Evolutionary conservation across 1,139 yeast genomes (phyloP), one percentile per base, ranked within the genome.

Genomic region (Kodamaea suecica): DNA sequence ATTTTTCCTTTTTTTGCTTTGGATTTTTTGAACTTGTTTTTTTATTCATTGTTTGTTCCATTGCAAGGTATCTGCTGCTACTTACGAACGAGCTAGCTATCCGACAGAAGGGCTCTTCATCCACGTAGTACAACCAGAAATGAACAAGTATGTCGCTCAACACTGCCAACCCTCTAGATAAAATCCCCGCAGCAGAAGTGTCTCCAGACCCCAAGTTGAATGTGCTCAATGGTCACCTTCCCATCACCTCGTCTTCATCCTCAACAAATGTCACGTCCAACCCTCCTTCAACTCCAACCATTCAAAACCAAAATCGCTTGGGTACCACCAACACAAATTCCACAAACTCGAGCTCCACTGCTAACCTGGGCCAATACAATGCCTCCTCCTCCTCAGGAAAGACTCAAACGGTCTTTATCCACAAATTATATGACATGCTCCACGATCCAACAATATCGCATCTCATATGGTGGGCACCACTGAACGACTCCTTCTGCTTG

Each of bases 351-450:
- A 23, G 5, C 5, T 6, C 11, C 26, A 10, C 26, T n/a, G 11
- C 11, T 6, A n/a, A n/a, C n/a, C n/a, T n/a, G n/a, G n/a, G n/a
- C n/a, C n/a, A n/a, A n/a, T n/a, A n/a, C n/a, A n/a, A n/a, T n/a
- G n/a, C n/a, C n/a, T n/a, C n/a, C n/a, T n/a, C n/a, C 7, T 50
- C 50, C 24, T 31, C 49, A 10, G 55, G 61, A 34, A 66, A 66
- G 41, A 63, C 70, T 44, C 78, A 77, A 47, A 75, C 80, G 4
- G 79, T 78, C 15, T 79, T 79, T 53, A 77, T 78, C 38, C 83
- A 78, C 52, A 79, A 78, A 51, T 61, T 79, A 27, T 79, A 78
- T 59, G 78, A 73, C 41, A 78, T 79, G 80, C 62, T 79, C 35
- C 79, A 78, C 39, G 84, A 79, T 48, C 57, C 59, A 1, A 56